Evolutionary conservation across 441 rosid species (phyloP), one percentile per base, ranked within the genome.

Genomic region (Populus hybrid): DNA sequence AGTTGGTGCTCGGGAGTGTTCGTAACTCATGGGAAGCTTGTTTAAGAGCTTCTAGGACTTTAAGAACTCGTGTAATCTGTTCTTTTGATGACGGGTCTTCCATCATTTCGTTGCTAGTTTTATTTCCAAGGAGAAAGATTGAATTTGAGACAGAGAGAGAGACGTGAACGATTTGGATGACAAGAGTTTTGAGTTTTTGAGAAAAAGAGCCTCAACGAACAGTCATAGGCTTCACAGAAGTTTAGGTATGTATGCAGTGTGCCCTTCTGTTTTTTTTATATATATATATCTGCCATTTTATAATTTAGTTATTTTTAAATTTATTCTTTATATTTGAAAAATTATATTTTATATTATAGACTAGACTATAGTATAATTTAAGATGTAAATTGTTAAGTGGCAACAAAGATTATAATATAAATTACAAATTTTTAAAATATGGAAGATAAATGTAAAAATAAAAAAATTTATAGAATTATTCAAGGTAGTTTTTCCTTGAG

Each of bases 21-120:
- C 83, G 93, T 35, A 91, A 77, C 26, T 88, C 88, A n/a, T 83
- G 90, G 6, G 92, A 87, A 3, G 92, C 93, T 81, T 85, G 85
- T 82, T 86, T 89, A 1, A 91, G 83, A 78, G 93, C 95, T 85
- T 91, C 89, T 2, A 90, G 81, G 36, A 90, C 91, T 57, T 79
- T 77, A 36, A 88, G 79, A 30, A 87, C 83, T 34, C 78, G 79
- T 3, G 84, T 83, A 14, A 73, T 74, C 3, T 79, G 81, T 30
- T 78, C 83, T 36, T 69, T 81, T 11, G 75, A 57, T 2, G 76
- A 74, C 14, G 80, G 73, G 46, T 88, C 82, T 79, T 78, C 88
- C 88, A 82, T 83, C 72, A 77, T 19, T 23, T 19, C 7, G 0
- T 7, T 2, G 57, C 2, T 46, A 4, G 6, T 46, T 46, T 46